A percentile compares a stretch with the other conserved stretches of the same genome.
Conservation (phyloP, 106 monocot genomes). For the Dactylorhiza incarnata region DNA sequence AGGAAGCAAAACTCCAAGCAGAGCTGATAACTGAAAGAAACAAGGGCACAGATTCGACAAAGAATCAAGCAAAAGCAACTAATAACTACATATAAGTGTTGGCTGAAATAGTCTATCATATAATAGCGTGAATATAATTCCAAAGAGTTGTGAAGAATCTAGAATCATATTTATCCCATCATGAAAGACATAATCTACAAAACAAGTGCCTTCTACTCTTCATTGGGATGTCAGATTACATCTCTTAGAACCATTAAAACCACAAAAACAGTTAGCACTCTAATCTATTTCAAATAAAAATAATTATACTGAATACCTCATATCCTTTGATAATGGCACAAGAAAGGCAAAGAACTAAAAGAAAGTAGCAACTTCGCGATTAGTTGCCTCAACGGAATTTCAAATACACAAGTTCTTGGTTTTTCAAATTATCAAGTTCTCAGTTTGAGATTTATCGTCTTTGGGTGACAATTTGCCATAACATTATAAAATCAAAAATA, state of each 20-base stretch:
- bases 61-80: background rate
- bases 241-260: constrained; percentile 1
- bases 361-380: too few species aligned
- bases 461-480: too few species aligned
- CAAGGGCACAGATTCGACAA: background rate
- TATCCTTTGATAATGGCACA: too few species aligned
- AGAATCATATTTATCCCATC: background rate
- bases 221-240: background rate
- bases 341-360: too few species aligned
- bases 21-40: constrained; percentile 1
- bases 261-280: background rate
- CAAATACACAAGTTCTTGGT: too few species aligned
- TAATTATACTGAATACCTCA: background rate
- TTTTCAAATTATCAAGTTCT: too few species aligned
- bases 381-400: too few species aligned
- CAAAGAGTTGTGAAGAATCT: background rate
- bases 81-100: background rate
- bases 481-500: too few species aligned
- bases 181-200: background rate
- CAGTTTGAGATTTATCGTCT: too few species aligned
- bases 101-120: background rate
- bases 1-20: background rate
- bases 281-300: background rate
- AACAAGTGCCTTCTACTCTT: background rate
- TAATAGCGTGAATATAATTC: background rate